Evolutionary conservation across 2,329 filamentous ascomycete species (phyloP).

Genomic region (Dactylellina drechsleri): DNA sequence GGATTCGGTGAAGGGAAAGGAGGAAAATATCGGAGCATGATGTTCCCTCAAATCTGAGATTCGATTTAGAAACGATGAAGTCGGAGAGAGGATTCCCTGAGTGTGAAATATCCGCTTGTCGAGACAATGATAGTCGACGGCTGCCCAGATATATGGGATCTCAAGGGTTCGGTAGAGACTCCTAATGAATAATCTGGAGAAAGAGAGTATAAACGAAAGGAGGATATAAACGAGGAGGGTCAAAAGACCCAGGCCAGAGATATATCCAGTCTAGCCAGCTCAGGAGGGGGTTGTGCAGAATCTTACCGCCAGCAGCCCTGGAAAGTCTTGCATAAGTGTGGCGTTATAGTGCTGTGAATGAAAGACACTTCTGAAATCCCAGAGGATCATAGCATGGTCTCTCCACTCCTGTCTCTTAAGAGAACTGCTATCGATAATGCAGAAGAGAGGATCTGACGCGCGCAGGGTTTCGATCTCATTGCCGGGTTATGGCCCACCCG

Average conservation of each 20-base stretch:
- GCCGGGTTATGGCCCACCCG: slow-evolving; percentile 2
- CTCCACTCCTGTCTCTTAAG: slow-evolving; percentile 14
- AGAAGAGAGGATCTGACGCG: too few species aligned
- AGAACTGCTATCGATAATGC: slow-evolving; percentile 33
- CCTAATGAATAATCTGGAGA: slow-evolving; percentile 1
- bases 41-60: slow-evolving; percentile 1
- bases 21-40: slow-evolving; percentile 47
- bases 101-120: background rate
- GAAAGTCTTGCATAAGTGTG: background rate
- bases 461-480: background rate
- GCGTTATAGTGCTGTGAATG: background rate
- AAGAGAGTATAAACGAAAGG: slow-evolving; percentile 16
- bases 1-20: slow-evolving; percentile 53
- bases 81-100: background rate
- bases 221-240: slow-evolving; percentile 13
- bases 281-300: slow-evolving; percentile 33
- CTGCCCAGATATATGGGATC: slow-evolving; percentile 9
- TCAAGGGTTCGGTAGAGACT: slow-evolving; percentile 18
- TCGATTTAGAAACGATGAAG: background rate
- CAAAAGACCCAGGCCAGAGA: slow-evolving; percentile 4
- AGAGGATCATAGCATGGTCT: slow-evolving; percentile 30
- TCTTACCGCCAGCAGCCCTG: slow-evolving; percentile 27
- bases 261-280: slow-evolving; percentile 13
- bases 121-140: background rate
- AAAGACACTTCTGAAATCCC: slow-evolving; percentile 6